A percentile compares a stretch with the other conserved stretches of the same genome.
These are phyloP conservation scores for Actinidia chinensis DNA, from an alignment of 179 eudicot species.

Conservation along the genomic window DNA sequence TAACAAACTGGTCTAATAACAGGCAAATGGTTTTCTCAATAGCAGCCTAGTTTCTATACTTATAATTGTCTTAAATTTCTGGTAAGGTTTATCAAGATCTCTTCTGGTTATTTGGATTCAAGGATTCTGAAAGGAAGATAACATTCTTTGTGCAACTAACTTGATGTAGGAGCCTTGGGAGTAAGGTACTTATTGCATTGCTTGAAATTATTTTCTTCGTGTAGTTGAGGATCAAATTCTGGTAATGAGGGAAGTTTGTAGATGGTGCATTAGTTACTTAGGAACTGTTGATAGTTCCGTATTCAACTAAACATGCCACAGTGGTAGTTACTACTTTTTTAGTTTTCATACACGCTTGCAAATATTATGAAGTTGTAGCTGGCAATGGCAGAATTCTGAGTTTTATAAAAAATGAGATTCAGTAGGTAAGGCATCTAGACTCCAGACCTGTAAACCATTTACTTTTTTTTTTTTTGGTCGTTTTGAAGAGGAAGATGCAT, in stretches of 20 bases:
- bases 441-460: neutral
- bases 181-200: neutral
- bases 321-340: neutral
- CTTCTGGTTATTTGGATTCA: neutral
- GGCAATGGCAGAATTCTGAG: neutral
- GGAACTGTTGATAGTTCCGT: neutral
- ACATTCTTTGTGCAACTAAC: neutral
- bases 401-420: neutral
- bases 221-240: neutral
- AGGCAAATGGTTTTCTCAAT: neutral
- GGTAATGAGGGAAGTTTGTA: neutral
- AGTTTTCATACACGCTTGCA: neutral
- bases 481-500: neutral
- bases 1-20: neutral
- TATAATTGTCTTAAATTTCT: neutral
- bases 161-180: neutral
- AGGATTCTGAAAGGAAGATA: neutral
- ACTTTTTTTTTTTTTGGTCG: too few relatives aligned
- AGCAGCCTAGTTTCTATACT: slow-evolving; percentile 1
- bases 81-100: neutral
- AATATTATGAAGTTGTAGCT: neutral
- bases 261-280: neutral
- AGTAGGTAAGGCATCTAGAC: neutral
- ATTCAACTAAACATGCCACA: neutral
- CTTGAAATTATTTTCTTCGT: neutral